A percentile compares a stretch with the other conserved stretches of the same genome.
These are phyloP conservation scores for Cyclotella sp. DNA, from an alignment of 108 stramenopile genomes.

Conservation along the genomic window DNA sequence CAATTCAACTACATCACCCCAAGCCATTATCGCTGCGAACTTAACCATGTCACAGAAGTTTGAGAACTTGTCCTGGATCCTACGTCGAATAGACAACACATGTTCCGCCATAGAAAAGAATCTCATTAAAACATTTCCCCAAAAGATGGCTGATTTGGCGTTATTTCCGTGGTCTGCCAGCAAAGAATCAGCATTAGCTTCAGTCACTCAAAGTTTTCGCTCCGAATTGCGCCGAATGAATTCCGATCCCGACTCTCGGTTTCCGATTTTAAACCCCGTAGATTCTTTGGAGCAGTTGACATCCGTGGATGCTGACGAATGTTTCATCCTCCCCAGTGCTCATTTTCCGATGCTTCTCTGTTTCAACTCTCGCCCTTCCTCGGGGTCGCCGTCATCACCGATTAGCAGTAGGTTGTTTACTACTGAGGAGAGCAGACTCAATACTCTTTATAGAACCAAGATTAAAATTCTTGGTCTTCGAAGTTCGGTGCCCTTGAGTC, in stretches of 20 bases:
- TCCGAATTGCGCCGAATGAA: constrained; percentile 57
- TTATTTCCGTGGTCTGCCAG: constrained; percentile 77
- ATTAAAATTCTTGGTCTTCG: constrained; percentile 61
- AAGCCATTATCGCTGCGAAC: background rate
- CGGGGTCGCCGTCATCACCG: background rate
- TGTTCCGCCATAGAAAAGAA: constrained; percentile 73
- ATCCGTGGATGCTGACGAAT: constrained; percentile 69
- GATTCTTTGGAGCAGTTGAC: constrained; percentile 64
- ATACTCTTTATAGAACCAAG: constrained; percentile 67
- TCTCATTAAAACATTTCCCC: constrained; percentile 72
- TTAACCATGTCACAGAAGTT: constrained; percentile 44
- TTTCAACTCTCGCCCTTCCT: constrained; percentile 56
- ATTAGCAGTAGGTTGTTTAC: background rate
- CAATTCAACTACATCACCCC: background rate
- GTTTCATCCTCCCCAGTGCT: constrained; percentile 87
- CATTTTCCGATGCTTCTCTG: constrained; percentile 87
- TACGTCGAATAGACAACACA: constrained; percentile 69
- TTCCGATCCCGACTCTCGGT: constrained; percentile 17
- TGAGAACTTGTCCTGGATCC: constrained; percentile 68
- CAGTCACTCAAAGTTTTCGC: constrained; percentile 71
- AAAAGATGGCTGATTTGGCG: constrained; percentile 87
- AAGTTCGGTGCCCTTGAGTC: constrained; percentile 14
- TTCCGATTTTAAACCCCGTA: constrained; percentile 76
- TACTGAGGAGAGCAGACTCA: constrained; percentile 30
- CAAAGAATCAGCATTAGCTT: constrained; percentile 75